Conservation (phyloP, 2,329 filamentous ascomycete genomes). For the Phyllosticta citriasiana region DNA sequence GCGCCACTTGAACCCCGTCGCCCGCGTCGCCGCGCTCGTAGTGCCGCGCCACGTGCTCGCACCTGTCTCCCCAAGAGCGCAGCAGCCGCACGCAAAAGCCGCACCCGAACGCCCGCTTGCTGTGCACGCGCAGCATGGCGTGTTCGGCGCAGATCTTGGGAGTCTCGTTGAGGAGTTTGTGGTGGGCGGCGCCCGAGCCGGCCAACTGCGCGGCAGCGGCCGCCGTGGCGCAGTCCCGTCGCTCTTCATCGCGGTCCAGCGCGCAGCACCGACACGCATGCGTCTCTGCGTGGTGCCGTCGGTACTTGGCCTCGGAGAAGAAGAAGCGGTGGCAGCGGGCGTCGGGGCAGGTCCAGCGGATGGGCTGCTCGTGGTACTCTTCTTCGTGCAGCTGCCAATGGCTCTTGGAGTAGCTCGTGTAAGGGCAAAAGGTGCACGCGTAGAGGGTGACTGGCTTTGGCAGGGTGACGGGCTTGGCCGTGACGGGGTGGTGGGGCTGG, state of each 20-base stretch:
- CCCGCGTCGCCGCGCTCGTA: slow-evolving; percentile 46
- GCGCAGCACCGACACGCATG: slow-evolving; percentile 50
- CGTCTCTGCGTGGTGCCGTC: slow-evolving; percentile 57
- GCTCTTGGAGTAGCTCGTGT: slow-evolving; percentile 57
- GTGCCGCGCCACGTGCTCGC: slow-evolving; percentile 58
- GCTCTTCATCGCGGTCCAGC: slow-evolving; percentile 38
- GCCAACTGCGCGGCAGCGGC: background rate
- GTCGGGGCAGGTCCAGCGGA: slow-evolving; percentile 57
- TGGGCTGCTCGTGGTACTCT: slow-evolving; percentile 58
- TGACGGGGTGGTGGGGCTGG: background rate
- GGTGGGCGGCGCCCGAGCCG: slow-evolving; percentile 2
- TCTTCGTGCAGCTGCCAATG: slow-evolving; percentile 63
- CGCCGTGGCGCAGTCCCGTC: background rate
- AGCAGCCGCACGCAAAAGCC: slow-evolving; percentile 57
- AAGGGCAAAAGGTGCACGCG: slow-evolving; percentile 44
- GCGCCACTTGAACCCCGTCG: background rate
- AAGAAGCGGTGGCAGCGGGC: slow-evolving; percentile 52
- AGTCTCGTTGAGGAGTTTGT: background rate
- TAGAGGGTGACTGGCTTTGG: slow-evolving; percentile 24
- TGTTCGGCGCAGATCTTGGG: slow-evolving; percentile 7
- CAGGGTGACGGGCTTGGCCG: background rate
- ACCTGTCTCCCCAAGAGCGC: slow-evolving; percentile 54
- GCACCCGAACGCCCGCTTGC: slow-evolving; percentile 59
- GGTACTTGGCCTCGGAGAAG: slow-evolving; percentile 58
- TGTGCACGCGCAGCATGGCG: slow-evolving; percentile 33